Conservation (phyloP, 805 yeast genomes). For the Tetrapisispora nanseiensis region DNA sequence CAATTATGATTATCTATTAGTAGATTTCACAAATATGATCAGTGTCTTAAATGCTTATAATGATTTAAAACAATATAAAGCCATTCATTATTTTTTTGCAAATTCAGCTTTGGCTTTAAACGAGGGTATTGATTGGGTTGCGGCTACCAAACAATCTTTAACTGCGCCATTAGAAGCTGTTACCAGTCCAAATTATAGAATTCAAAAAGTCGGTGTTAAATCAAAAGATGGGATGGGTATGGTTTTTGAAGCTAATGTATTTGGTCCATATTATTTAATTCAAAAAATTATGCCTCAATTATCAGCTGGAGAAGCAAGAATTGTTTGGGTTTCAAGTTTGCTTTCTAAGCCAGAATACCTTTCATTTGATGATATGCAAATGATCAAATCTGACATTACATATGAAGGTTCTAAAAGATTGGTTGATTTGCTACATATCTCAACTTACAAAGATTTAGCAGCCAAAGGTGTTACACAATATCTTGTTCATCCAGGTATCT, state of each 20-base stretch:
- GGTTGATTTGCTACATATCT: constrained; percentile 73
- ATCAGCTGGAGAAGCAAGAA: constrained; percentile 45
- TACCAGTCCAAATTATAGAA: constrained; percentile 80
- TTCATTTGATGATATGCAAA: constrained; percentile 65
- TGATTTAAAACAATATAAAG: constrained; percentile 57
- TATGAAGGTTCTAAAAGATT: constrained; percentile 89
- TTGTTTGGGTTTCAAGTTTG: constrained; percentile 79
- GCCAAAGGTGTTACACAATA: constrained; percentile 56
- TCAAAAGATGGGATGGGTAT: constrained; percentile 75
- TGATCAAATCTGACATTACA: constrained; percentile 51
- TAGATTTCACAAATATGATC: constrained; percentile 88
- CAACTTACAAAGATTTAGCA: constrained; percentile 46
- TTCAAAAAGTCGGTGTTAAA: constrained; percentile 68
- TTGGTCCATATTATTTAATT: constrained; percentile 84
- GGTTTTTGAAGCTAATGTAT: constrained; percentile 92
- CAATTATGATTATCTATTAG: constrained; percentile 78
- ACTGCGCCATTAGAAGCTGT: constrained; percentile 66
- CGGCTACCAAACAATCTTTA: constrained; percentile 60
- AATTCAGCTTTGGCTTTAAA: constrained; percentile 89
- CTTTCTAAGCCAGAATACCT: constrained; percentile 71
- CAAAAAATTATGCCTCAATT: constrained; percentile 53
- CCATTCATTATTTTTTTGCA: constrained; percentile 69
- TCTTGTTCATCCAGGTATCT: constrained; percentile 89
- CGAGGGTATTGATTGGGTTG: constrained; percentile 77
- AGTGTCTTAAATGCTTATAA: constrained; percentile 66